phyloP scores from a whole-genome alignment of 768 basidiomycete species.

The Leccinum incarnatum region DNA sequence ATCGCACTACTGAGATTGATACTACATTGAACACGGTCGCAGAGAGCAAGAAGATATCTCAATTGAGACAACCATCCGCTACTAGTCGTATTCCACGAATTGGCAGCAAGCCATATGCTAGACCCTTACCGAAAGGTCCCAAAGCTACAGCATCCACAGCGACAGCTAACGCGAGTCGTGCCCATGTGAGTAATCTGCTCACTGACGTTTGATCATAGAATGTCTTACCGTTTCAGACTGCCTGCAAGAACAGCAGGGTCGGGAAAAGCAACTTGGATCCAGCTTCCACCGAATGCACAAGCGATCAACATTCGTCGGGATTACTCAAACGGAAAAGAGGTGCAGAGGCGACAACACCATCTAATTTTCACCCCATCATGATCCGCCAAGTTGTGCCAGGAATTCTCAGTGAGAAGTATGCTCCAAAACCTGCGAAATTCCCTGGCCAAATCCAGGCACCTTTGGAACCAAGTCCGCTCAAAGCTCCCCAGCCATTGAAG shows the following conservation, averaged over 20 bases:
- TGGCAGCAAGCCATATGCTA: constrained; percentile 55
- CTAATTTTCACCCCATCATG: constrained; percentile 28
- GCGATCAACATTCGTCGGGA: constrained; percentile 8
- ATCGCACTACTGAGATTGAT: constrained; percentile 8
- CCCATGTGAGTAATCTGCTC: constrained; percentile 17
- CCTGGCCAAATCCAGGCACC: constrained; percentile 11
- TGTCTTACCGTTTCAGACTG: constrained; percentile 9
- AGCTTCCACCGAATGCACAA: constrained; percentile 5
- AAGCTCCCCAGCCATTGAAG: constrained; percentile 29
- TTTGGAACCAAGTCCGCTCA: constrained; percentile 19
- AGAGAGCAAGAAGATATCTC: constrained; percentile 38
- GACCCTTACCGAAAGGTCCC: constrained; percentile 27
- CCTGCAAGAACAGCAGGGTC: constrained; percentile 7
- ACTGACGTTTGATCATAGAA: constrained; percentile 5
- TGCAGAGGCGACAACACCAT: constrained; percentile 13
- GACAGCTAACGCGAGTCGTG: constrained; percentile 4
- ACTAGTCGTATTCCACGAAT: constrained; percentile 63
- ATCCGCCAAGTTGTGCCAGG: constrained; percentile 38
- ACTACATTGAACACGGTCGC: constrained; percentile 15
- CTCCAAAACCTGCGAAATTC: constrained; percentile 22
- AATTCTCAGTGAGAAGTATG: constrained; percentile 30
- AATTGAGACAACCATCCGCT: constrained; percentile 43
- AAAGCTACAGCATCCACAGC: constrained; percentile 5
- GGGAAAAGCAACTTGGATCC: constrained; percentile 12
- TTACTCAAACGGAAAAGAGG: constrained; percentile 35